Evolutionary conservation across 768 basidiomycete genomes (phyloP).

Genomic region (Kwoniella shandongensis): DNA sequence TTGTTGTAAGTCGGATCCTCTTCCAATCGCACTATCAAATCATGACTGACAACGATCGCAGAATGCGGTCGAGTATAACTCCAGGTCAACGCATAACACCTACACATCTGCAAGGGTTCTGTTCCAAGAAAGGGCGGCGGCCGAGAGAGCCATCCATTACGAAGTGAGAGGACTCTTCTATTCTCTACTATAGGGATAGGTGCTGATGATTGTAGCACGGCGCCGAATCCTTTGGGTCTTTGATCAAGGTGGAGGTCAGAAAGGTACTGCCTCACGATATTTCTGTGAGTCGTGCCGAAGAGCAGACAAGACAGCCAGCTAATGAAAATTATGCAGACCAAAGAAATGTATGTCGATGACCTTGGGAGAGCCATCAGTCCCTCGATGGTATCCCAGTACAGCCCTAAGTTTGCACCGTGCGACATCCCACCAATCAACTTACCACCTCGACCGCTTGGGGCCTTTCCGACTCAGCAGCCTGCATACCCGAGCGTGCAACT

Average conservation of each 20-base stretch:
- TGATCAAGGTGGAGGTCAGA: conserved; percentile 30
- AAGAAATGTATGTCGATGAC: conserved; percentile 36
- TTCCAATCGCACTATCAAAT: not conserved
- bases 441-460: not conserved
- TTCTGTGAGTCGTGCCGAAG: conserved; percentile 24
- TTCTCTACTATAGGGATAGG: too few species aligned
- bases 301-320: too few species aligned
- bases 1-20: conserved; percentile 21
- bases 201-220: conserved; percentile 15
- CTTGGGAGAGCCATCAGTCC: conserved; percentile 29
- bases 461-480: not conserved
- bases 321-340: too few species aligned
- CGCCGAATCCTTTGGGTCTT: conserved; percentile 27
- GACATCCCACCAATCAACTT: not conserved
- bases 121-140: conserved; percentile 19
- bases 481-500: too few species aligned
- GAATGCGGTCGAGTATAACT: conserved; percentile 33
- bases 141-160: conserved; percentile 21
- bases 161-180: too few species aligned
- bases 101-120: conserved; percentile 33
- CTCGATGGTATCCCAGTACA: conserved; percentile 35
- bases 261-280: conserved; percentile 33
- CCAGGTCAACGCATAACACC: not conserved
- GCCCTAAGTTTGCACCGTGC: conserved; percentile 16
- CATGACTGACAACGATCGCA: not conserved